These are phyloP conservation scores for Malassezia equina DNA, from an alignment of 1,284 basidiomycete genomes.

Conservation along the genomic window DNA sequence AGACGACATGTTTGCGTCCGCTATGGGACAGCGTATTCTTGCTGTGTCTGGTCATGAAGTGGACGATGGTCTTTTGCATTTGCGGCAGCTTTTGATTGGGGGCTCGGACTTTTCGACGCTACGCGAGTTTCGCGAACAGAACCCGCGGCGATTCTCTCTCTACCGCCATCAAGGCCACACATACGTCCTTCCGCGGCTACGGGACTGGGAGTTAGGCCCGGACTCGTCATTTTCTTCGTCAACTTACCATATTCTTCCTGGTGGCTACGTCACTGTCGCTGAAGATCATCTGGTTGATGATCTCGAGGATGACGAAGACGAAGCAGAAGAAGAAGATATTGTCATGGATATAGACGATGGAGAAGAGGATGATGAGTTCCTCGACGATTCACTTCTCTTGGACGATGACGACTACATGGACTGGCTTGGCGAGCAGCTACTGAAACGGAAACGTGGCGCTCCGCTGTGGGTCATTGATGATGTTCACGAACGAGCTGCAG, in stretches of 20 bases:
- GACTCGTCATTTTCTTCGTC: not conserved
- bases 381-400: not conserved
- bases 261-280: conserved; percentile 4
- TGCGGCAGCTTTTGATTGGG: conserved; percentile 11
- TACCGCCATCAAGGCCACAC: not conserved
- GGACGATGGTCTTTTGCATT: conserved; percentile 3
- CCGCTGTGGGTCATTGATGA: conserved; percentile 26
- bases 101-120: not conserved
- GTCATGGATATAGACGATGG: not conserved
- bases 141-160: conserved; percentile 2
- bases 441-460: conserved; percentile 19
- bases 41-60: conserved; percentile 22
- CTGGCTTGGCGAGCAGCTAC: conserved; percentile 29
- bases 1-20: conserved; percentile 25
- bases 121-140: not conserved
- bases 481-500: conserved; percentile 5
- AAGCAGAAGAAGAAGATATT: not conserved
- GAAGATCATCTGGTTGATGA: conserved; percentile 15
- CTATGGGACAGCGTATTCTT: conserved; percentile 27
- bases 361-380: conserved; percentile 22
- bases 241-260: conserved; percentile 6
- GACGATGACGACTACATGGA: conserved; percentile 29
- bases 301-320: conserved; percentile 3
- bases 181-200: conserved; percentile 1
- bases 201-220: not conserved